Evolutionary conservation across 2,329 filamentous ascomycete genomes (phyloP).

Genomic region (Acephala macrosclerotiorum): DNA sequence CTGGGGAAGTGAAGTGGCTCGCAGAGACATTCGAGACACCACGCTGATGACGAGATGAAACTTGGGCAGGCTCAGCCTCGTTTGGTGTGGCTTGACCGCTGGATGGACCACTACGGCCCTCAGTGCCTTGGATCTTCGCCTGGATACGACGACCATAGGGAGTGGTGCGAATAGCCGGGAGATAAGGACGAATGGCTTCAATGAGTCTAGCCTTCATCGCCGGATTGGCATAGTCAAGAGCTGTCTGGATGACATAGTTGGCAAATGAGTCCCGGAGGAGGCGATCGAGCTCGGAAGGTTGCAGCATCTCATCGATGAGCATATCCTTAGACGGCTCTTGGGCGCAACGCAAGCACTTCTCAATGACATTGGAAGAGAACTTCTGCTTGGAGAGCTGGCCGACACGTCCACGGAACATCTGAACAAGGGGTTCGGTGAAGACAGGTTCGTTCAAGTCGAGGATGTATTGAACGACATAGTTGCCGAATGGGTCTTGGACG

Average conservation of each 20-base stretch:
- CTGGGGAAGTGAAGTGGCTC: conserved; percentile 34
- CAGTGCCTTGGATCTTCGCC: conserved; percentile 78
- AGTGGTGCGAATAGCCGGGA: conserved; percentile 86
- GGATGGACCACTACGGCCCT: conserved; percentile 46
- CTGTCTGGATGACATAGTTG: conserved; percentile 98
- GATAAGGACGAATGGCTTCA: conserved; percentile 83
- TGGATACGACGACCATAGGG: conserved; percentile 94
- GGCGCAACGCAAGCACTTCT: conserved; percentile 92
- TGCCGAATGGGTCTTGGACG: conserved; percentile 96
- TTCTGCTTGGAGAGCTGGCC: conserved; percentile 87
- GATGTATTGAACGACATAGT: conserved; percentile 99
- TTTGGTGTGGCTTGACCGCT: conserved; percentile 43
- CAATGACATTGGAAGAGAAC: conserved; percentile 98
- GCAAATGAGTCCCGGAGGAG: conserved; percentile 92
- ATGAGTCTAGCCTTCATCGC: conserved; percentile 78
- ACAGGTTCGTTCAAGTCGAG: conserved; percentile 87
- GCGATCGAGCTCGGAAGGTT: conserved; percentile 81
- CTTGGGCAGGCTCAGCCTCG: conserved; percentile 38
- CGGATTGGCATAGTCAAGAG: conserved; percentile 82
- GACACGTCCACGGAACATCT: conserved; percentile 78
- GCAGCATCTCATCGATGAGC: conserved; percentile 84
- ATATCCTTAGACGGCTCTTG: conserved; percentile 76
- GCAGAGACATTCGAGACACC: conserved; percentile 43
- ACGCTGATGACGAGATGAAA: conserved; percentile 42
- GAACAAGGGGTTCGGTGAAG: conserved; percentile 90